Evolutionary conservation across 2,329 filamentous ascomycete species (phyloP), one percentile per base, ranked within the genome.

Genomic region (Cadophora luteo-olivacea): DNA sequence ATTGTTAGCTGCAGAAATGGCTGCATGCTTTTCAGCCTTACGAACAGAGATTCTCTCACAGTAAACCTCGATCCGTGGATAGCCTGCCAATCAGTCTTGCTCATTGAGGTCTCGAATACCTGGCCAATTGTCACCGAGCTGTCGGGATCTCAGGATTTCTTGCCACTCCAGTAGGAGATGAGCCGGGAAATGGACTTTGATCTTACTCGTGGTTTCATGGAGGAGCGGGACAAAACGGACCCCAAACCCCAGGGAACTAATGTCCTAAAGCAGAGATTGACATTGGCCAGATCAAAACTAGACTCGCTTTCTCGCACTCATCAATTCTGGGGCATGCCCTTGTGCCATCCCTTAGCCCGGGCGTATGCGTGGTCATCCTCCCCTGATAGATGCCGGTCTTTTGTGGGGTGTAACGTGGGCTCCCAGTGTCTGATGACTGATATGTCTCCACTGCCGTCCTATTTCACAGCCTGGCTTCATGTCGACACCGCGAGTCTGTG

Each of bases 21-120:
- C 62, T 66, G 49, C 51, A 57, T 64, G 11, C 49, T 60, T 64
- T 62, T 69, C 68, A 69, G 68, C 68, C 68, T 61, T 67, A 65
- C 55, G 45, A 48, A 58, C 12, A 38, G 19, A 29, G 36, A 22
- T 55, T 32, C 12, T 11, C 9, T 4, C 51, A 6, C 25, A 7
- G 9, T 52, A 45, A 63, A 36, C 22, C 32, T 48, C 38, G 38
- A 49, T 48, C 58, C 8, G 24, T 48, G 33, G 49, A 55, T 60
- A 33, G 16, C 25, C 22, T 45, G 12, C 52, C 63, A 65, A 60
- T 60, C 52, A 60, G 24, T 2, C 11, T 12, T 41, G 4, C 25
- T 12, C 33, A 49, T 11, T 4, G 19, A 22, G 2, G 45, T 22
- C 54, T 65, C 63, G 38, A 65, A 60, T 32, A 11, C 29, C 45